Evolutionary conservation across 805 yeast species (phyloP), one percentile per base, ranked within the genome.

Genomic region (Starmerella ratchasimensis): DNA sequence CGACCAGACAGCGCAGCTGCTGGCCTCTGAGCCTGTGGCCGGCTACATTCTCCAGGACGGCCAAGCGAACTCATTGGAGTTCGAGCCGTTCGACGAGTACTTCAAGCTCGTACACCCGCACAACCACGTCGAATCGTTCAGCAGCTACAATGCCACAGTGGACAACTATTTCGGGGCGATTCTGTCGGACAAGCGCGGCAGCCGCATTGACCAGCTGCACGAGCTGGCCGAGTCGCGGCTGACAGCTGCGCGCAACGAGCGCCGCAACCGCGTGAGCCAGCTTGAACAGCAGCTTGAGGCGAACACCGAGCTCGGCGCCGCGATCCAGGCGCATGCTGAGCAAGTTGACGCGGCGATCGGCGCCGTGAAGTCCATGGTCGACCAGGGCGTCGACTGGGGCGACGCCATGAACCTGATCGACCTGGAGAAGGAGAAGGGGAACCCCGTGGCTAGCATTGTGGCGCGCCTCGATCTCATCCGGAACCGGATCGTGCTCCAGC

Each of bases 371-470:
- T 61, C 64, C 1, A 59, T 83, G 38, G 44, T 84, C 4, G 75
- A 77, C 39, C 90, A 81, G 52, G 86, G 81, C 45, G 81, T 83
- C 82, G 96, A 88, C 55, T 88, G 98, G 98, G 70, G 71, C 30
- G 78, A 82, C 43, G 86, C 86, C 44, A 94, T 80, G 53, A 73
- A 75, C 44, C 59, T 79, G 40, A 75, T 88, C 36, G 61, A 68
- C 33, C 65, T 74, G 35, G 94, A 88, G 52, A 76, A 81, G 48
- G 57, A 62, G 1, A 69, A 76, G 48, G 76, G 77, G 1, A 80
- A 76, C 48, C 57, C 61, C 4, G 62, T 75, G 39, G 94, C 95
- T 0, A 59, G 62, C 26, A 49, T 64, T 40, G 78, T 86, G 37
- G 63, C 66, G 33, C 52, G 74, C 25, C 90, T 88, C 54, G 74